A percentile compares a stretch with the other conserved stretches of the same genome.
phyloP scores from a whole-genome alignment of 179 eudicot species.

The Sideroxylon spinosum region DNA sequence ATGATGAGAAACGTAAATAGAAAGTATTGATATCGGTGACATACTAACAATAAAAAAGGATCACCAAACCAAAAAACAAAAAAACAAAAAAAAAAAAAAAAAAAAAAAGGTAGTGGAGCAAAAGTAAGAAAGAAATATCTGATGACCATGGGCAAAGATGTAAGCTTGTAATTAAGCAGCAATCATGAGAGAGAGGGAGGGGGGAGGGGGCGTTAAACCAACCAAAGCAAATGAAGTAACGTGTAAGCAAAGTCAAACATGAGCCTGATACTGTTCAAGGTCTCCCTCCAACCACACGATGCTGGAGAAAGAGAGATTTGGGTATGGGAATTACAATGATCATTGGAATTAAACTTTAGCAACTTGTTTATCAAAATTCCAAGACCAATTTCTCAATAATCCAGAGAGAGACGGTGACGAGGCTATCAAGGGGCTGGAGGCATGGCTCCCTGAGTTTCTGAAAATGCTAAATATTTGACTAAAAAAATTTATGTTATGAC shows the following conservation, averaged over 20 bases:
- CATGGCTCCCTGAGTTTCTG: too few species aligned
- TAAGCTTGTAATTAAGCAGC: not conserved
- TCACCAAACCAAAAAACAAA: too few species aligned
- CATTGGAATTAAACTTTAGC: not conserved
- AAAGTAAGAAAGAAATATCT: not conserved
- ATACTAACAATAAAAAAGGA: not conserved
- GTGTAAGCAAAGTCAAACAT: constrained; percentile 22
- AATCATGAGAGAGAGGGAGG: not conserved
- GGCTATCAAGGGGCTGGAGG: too few species aligned
- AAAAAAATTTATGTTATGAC: too few species aligned
- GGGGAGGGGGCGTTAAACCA: not conserved
- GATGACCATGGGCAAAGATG: not conserved
- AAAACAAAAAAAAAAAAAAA: not conserved
- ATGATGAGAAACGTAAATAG: not conserved
- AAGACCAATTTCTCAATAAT: not conserved
- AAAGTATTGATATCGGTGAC: not conserved
- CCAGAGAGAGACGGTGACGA: not conserved
- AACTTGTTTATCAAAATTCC: not conserved
- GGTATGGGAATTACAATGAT: too few species aligned
- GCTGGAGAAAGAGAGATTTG: not conserved
- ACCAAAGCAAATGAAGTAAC: not conserved
- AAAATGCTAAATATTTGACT: too few species aligned
- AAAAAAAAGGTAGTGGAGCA: not conserved
- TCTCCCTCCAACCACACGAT: not conserved
- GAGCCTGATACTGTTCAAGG: not conserved